A percentile compares a stretch with the other conserved stretches of the same genome.
Conservation (phyloP, 495 filamentous ascomycete genomes). For the Pseudevernia furfuracea region DNA sequence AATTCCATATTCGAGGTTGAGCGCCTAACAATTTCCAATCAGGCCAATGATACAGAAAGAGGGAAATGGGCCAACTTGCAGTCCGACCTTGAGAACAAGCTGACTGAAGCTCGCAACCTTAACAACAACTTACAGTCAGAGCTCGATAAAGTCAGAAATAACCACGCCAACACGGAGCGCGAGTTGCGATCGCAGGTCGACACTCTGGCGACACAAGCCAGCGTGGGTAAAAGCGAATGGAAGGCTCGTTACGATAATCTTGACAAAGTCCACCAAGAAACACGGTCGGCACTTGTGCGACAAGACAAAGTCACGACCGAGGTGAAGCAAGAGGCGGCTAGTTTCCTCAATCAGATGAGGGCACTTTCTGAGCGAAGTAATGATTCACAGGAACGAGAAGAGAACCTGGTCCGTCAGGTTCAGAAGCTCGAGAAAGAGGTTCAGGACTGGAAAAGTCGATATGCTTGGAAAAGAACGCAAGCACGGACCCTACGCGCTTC, state of each 20-base stretch:
- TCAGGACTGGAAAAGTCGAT: slow-evolving; percentile 80
- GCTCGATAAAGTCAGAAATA: slow-evolving; percentile 60
- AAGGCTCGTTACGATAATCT: slow-evolving; percentile 53
- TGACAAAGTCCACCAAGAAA: slow-evolving; percentile 60
- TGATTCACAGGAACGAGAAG: slow-evolving; percentile 72
- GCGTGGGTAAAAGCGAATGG: slow-evolving; percentile 39
- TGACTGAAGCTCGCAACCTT: slow-evolving; percentile 68
- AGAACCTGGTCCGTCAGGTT: slow-evolving; percentile 63
- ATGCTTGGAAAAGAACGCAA: slow-evolving; percentile 80
- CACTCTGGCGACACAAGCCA: slow-evolving; percentile 34
- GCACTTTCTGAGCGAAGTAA: slow-evolving; percentile 69
- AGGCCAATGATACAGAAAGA: slow-evolving; percentile 42
- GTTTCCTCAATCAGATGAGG: slow-evolving; percentile 85
- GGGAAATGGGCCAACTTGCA: slow-evolving; percentile 69
- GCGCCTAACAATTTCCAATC: slow-evolving; percentile 10
- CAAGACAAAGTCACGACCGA: slow-evolving; percentile 83
- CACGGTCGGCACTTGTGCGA: slow-evolving; percentile 61
- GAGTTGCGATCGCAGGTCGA: slow-evolving; percentile 60
- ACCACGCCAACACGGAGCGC: slow-evolving; percentile 56
- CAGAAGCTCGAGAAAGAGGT: slow-evolving; percentile 70
- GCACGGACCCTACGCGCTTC: slow-evolving; percentile 72
- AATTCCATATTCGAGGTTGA: background rate
- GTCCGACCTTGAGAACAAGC: slow-evolving; percentile 64
- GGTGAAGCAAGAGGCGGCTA: slow-evolving; percentile 74
- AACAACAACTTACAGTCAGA: slow-evolving; percentile 71